Conservation (phyloP, 805 yeast species). For the Sugiyamaella valdiviana region DNA sequence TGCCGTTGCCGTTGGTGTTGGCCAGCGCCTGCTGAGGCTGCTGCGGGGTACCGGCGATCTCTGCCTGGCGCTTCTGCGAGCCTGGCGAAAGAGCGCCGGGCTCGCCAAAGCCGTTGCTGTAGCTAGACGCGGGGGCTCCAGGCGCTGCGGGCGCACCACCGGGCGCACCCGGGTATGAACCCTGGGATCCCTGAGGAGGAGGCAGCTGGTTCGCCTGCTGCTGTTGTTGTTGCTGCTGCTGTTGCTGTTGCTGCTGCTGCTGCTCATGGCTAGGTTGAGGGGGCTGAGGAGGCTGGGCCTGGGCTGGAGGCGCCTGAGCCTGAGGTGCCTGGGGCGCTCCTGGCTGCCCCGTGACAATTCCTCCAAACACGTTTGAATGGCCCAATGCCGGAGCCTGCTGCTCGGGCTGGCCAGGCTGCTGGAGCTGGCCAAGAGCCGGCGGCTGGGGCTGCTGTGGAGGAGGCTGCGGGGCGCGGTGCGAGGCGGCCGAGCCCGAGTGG, state of each 20-base stretch:
- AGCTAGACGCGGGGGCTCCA: constrained; percentile 4
- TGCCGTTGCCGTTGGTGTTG: constrained; percentile 4
- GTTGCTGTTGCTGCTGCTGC: constrained; percentile 26
- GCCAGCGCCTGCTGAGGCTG: constrained; percentile 1
- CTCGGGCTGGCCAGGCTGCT: constrained; percentile 23
- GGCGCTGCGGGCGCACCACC: constrained; percentile 10
- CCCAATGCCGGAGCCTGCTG: no score
- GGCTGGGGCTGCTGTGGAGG: constrained; percentile 33
- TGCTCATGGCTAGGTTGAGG: constrained; percentile 17
- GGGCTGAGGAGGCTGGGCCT: constrained; percentile 22
- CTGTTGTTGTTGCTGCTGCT: constrained; percentile 14
- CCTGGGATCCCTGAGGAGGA: no score
- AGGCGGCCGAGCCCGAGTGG: constrained; percentile 55
- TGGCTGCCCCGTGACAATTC: constrained; percentile 30
- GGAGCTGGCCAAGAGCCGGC: constrained; percentile 3
- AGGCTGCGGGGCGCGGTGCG: constrained; percentile 38
- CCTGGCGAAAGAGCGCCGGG: constrained; percentile 17
- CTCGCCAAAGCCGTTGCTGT: constrained; percentile 12
- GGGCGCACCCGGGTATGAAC: constrained; percentile 8
- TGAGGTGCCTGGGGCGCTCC: no score
- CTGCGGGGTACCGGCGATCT: constrained; percentile 3
- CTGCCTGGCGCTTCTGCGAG: constrained; percentile 17
- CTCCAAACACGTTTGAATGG: constrained; percentile 29
- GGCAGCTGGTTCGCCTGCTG: constrained; percentile 3
- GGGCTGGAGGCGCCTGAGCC: neutral